Conservation (phyloP, 1,284 basidiomycete species). For the Malassezia caprae region DNA sequence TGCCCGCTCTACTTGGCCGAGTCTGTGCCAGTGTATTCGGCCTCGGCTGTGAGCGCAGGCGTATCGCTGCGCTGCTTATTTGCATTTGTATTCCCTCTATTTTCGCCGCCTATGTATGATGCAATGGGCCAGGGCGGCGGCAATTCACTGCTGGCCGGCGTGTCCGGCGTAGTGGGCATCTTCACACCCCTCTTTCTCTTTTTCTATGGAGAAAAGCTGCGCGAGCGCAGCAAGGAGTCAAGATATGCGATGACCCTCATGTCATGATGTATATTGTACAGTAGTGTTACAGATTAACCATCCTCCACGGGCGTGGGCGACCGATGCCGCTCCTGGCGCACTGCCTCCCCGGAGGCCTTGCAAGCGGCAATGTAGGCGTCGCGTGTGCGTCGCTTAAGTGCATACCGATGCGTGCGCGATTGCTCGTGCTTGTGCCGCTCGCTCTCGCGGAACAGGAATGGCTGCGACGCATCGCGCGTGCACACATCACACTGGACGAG, state of each 20-base stretch:
- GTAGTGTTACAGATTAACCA: not conserved
- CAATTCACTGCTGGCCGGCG: constrained; percentile 32
- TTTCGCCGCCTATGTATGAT: constrained; percentile 59
- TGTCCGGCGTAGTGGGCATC: not conserved
- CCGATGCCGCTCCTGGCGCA: not conserved
- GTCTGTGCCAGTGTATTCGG: constrained; percentile 17
- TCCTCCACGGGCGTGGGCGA: not conserved
- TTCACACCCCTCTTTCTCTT: not conserved
- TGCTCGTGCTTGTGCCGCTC: constrained; percentile 55
- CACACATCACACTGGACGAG: constrained; percentile 58
- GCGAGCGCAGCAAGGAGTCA: not conserved
- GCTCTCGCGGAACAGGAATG: constrained; percentile 66
- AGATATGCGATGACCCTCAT: not conserved
- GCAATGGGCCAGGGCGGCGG: constrained; percentile 56
- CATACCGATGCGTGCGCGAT: constrained; percentile 17
- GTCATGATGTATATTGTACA: not conserved
- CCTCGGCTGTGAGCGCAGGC: constrained; percentile 16
- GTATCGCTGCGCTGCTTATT: constrained; percentile 8
- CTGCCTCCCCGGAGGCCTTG: not conserved
- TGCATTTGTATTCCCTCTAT: constrained; percentile 58
- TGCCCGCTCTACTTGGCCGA: constrained; percentile 23
- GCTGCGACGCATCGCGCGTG: constrained; percentile 57
- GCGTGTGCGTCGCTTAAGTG: constrained; percentile 14
- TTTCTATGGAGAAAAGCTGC: not conserved
- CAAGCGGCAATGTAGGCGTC: constrained; percentile 10